Base-by-base conservation (phyloP, 495 filamentous ascomycete species). In the Pseudevernia furfuracea region DNA sequence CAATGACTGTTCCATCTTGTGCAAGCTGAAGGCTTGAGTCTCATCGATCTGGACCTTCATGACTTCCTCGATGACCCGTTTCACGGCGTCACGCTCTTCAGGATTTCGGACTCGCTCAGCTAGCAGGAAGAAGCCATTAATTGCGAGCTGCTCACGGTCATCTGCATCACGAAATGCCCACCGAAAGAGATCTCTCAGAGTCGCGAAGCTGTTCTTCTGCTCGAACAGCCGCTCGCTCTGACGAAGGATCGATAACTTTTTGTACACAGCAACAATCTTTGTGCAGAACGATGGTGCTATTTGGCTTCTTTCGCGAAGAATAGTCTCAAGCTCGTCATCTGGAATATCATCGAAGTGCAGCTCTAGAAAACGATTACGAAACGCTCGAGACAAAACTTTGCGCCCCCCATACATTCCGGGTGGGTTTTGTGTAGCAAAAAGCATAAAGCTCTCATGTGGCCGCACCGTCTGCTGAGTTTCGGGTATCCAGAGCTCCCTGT, bases 401-500 rank as follows among this genome's bases (percentile, higher is more conserved):
- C 95, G 81, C 28, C 95, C 95, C 64, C 95, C 95, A 71, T 99
- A 99, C 8, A 97, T 76, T 30, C 95, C 95, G 23, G 95, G 88
- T 4, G 95, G 95, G 68, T 99, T 99, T 70, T 99, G 95, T 0
- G 95, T 99, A n/a, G 95, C 95, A 68, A 97, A 99, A 1, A 99
- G 81, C 87, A 97, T 96, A 76, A 99, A 99, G 71, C 95, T 91
- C 41, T 88, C 84, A 63, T 97, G 91, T 1, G 95, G 95, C 41
- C 87, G 86, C 36, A 99, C 87, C 23, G 91, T 80, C 70, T 97
- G 91, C 73, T 99, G 95, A 0, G 95, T 97, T 70, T 99, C 95
- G 1, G 95, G 94, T 55, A 99, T 94, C 56, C 97, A 82, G 3
- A 99, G 85, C 72, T 99, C 95, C n/a, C 94, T 82, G 68, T 99